Percentiles rank a stretch among this genome's conserved stretches.
Conservation (phyloP, 75 land plant genomes). For the Gnetum montanum region DNA sequence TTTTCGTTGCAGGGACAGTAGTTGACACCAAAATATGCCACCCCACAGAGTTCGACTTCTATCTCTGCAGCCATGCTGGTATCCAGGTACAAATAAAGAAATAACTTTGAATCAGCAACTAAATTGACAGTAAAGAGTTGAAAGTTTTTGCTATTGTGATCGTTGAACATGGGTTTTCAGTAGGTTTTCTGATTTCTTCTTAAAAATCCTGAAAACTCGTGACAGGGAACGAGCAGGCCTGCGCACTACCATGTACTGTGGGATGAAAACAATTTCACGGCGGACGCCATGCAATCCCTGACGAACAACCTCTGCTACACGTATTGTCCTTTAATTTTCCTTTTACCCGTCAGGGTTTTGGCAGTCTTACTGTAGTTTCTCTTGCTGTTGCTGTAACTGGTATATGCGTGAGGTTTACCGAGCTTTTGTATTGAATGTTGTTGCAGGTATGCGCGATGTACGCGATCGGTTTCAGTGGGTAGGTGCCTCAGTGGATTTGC, state of each 20-base stretch:
- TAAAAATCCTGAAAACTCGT: neutral
- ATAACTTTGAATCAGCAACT: too few relatives aligned
- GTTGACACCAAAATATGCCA: conserved; percentile 93
- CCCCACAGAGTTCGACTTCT: conserved; percentile 93
- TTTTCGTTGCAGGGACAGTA: conserved; percentile 68
- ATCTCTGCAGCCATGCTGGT: conserved; percentile 94
- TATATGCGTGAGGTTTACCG: too few relatives aligned
- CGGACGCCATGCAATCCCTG: conserved; percentile 76
- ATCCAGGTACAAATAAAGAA: conserved; percentile 50
- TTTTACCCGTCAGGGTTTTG: conserved; percentile 13
- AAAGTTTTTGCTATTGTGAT: neutral
- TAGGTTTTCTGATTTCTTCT: too few relatives aligned
- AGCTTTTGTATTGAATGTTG: too few relatives aligned
- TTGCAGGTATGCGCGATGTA: conserved; percentile 54
- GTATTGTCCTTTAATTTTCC: conserved; percentile 32
- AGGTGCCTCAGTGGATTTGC: conserved; percentile 7
- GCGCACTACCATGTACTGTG: conserved; percentile 97
- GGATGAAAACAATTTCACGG: conserved; percentile 95
- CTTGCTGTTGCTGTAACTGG: neutral
- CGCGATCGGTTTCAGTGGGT: conserved; percentile 53
- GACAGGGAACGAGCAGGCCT: conserved; percentile 91
- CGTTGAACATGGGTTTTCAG: too few relatives aligned
- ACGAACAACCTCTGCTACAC: conserved; percentile 95
- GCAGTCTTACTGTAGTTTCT: neutral
- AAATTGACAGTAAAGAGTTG: too few relatives aligned